Base-by-base conservation (phyloP, 495 filamentous ascomycete genomes). In the Aspergillus carlsbadensis region DNA sequence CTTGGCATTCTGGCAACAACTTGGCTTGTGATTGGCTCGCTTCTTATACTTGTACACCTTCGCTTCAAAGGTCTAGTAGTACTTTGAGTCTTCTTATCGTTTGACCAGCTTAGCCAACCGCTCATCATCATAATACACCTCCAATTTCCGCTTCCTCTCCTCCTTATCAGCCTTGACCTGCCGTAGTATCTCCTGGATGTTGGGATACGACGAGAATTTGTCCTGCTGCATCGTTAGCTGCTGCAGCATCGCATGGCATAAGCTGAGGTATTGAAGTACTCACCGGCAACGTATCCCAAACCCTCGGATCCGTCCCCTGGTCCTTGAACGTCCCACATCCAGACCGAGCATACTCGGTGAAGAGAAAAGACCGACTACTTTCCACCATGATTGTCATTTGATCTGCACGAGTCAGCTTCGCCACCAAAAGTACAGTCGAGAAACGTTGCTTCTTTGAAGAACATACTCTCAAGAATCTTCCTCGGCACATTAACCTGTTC, bases 381-480 rank as follows among this genome's bases (percentile, higher is more conserved):
- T 76, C 73, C 11, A 76, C 55, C 73, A 76, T 76, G 56, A 74
- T 70, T 14, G 62, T 66, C 64, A 58, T 67, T 64, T 64, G 62
- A 36, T 68, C 63, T 63, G 41, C n/a, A 14, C 13, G 7, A n/a
- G 17, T 39, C 43, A 46, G 21, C 10, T 6, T 8, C 22, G 1
- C 17, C 10, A 39, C 15, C 13, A 14, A n/a, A 14, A 1, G 8
- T 18, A 39, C 15, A 40, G 10, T 22, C 10, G 4, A 11, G 10
- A 31, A 14, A 41, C 3, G 21, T 14, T 7, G 22, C 10, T 6
- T 11, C 7, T 13, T n/a, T 10, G 20, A 18, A 13, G 3, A 37
- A 57, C 58, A 52, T 48, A 74, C 70, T 65, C 52, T 68, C 64
- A 2, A 76, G 60, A 17, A 76, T 76, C 58, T 61, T 70, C 41